phyloP scores from a whole-genome alignment of 306 rosid species.

The Heteromeles arbutifolia region DNA sequence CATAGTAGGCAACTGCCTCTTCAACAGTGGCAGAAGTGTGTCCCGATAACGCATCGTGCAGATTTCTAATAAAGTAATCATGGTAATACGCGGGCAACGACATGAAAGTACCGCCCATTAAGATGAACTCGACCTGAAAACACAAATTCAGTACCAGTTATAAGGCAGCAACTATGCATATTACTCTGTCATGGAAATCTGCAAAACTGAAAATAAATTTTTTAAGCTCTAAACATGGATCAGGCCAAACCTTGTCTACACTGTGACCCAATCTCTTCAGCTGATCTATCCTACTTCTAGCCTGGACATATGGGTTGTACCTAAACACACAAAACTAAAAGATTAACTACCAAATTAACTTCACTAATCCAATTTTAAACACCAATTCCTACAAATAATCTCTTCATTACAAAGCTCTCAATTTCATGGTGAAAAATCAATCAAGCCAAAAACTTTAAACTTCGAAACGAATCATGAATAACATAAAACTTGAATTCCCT shows the following conservation, averaged over 20 bases:
- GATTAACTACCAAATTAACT: too few species aligned
- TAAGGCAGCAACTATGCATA: neutral
- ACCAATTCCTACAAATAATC: neutral
- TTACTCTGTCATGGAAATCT: neutral
- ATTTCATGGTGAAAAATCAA: neutral
- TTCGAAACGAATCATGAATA: neutral
- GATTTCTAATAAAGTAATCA: slow-evolving; percentile 83
- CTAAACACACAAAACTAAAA: slow-evolving; percentile 29
- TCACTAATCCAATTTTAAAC: neutral
- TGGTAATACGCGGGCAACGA: slow-evolving; percentile 87
- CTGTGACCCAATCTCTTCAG: slow-evolving; percentile 96
- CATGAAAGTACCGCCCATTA: slow-evolving; percentile 99
- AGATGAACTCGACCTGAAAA: slow-evolving; percentile 87
- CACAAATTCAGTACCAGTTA: slow-evolving; percentile 21
- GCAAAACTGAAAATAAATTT: neutral
- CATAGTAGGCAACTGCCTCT: slow-evolving; percentile 89
- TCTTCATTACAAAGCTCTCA: neutral
- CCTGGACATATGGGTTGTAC: slow-evolving; percentile 96
- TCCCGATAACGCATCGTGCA: slow-evolving; percentile 97
- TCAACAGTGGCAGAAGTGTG: slow-evolving; percentile 94
- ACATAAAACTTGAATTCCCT: neutral
- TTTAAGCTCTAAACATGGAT: too few species aligned
- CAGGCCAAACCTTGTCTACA: slow-evolving; percentile 45
- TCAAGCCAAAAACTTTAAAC: neutral
- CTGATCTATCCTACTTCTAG: slow-evolving; percentile 93